Evolutionary conservation across 2,329 filamentous ascomycete species (phyloP), one percentile per base, ranked within the genome.

Genomic region (Clonostachys rosea): DNA sequence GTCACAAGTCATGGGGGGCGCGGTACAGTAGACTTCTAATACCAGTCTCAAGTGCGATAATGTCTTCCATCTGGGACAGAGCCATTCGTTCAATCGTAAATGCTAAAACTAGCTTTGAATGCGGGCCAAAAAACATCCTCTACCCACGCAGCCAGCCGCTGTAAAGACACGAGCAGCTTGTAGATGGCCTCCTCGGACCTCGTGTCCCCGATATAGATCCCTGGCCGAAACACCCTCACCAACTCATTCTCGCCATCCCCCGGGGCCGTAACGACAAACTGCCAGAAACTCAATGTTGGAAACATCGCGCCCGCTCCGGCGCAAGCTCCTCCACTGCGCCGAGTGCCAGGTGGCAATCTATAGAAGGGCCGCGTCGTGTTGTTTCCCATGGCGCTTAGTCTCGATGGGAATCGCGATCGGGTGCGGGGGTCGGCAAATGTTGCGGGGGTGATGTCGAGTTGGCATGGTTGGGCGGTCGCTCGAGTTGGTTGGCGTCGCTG

Each of bases 321-420:
- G 51, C 37, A 56, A 40, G 30, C 50, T 52, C 34, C 53, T 46
- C 49, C 50, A 55, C 36, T 53, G 50, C 16, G 52, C 44, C 18
- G 53, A 47, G 40, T 56, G 54, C 53, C 53, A 55, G 14, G 46
- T 52, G 13, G 48, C 53, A 11, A 56, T 49, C 50, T 55, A 51
- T 18, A 54, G 42, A 11, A 50, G 36, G 16, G 53, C 50, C 33
- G 44, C 48, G 34, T 51, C 50, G 17, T 24, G 34, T 11, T 50
- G 34, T 30, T 46, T 42, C 10, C 37, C 44, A 20, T 49, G 48
- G 46, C 49, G 49, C 47, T 56, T 56, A 35, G 53, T 55, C 50
- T 52, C 49, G 43, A 56, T 47, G 9, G 51, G 54, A 20, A 56
- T 43, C 13, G 50, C 51, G 18, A 56, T 54, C 5, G 54, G 52